Evolutionary conservation across 257 asterid genomes (phyloP), one percentile per base, ranked within the genome.

Genomic region (Solanum paucissectum): DNA sequence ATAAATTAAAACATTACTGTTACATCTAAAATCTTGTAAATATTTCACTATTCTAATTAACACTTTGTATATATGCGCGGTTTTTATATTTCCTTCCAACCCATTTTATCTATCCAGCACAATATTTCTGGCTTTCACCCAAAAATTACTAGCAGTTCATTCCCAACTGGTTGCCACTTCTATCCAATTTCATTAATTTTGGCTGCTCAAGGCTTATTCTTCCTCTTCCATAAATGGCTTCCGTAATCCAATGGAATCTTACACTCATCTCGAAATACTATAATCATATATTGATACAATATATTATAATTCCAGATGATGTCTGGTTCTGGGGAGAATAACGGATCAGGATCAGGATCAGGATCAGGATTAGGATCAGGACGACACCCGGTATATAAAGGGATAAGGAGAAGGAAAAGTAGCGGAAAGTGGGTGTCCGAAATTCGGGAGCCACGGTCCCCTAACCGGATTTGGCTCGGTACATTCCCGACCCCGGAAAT

Each of bases 381-480:
- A 38, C 87, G 92, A 16, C 92, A 83, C 88, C 90, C 92, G 0
- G 13, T 58, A 12, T 95, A 87, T 92, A 94, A 94, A 4, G 98
- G 98, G 0, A 95, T 94, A 16, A 83, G 98, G 42, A 90, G 90
- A 29, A 89, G 98, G 27, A 93, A 91, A 88, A 89, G 91, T 86
- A 92, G 90, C 52, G 91, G 91, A 0, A 93, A 93, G 84, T 93
- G 96, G 96, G 96, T 93, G 9, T 93, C 96, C 10, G 96, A 93
- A 87, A 93, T 93, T 82, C 94, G 96, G n/a, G 93, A 93, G 88
- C 96, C 94, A 3, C 87, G 74, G 18, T 92, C 94, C 2, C 94
- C 94, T 0, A 93, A 93, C 34, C 55, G 96, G 64, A 93, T 93
- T 46, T 93, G 96, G 96, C 93, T 93, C 1, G 96, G 96, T 12